Conservation (phyloP, 768 basidiomycete genomes). For the Lyophyllum atratum region DNA sequence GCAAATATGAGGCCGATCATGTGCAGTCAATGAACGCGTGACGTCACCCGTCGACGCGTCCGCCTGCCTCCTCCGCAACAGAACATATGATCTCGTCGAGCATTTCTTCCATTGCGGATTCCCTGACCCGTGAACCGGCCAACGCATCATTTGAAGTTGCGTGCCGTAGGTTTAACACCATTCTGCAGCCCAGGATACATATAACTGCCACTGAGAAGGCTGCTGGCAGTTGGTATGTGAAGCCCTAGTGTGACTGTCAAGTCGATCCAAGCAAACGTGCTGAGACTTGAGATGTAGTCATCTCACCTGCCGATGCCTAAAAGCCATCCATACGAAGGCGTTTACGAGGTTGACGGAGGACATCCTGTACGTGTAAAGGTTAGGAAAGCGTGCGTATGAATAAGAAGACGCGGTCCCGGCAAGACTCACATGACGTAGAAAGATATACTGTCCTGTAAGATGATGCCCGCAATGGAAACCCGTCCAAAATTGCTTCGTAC, state of each 20-base stretch:
- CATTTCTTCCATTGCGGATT: not conserved
- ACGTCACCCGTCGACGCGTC: too few relatives aligned
- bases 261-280: not conserved
- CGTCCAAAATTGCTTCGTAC: too few relatives aligned
- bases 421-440: not conserved
- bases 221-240: not conserved
- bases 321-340: not conserved
- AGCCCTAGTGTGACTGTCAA: not conserved
- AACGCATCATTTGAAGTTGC: not conserved
- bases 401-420: not conserved
- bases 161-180: slow-evolving; percentile 4
- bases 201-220: slow-evolving; percentile 3
- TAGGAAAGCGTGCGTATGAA: not conserved
- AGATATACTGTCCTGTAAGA: not conserved
- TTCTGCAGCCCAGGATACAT: slow-evolving; percentile 9
- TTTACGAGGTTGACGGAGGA: not conserved
- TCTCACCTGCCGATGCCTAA: not conserved
- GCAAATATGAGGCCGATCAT: too few relatives aligned
- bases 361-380: not conserved
- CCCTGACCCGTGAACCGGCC: not conserved
- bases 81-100: not conserved
- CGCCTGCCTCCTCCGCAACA: not conserved
- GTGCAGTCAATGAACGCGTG: too few relatives aligned
- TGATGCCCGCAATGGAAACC: not conserved
- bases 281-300: not conserved